phyloP scores from a whole-genome alignment of 352 stramenopile species.

The Globisporangium sylvaticum region DNA sequence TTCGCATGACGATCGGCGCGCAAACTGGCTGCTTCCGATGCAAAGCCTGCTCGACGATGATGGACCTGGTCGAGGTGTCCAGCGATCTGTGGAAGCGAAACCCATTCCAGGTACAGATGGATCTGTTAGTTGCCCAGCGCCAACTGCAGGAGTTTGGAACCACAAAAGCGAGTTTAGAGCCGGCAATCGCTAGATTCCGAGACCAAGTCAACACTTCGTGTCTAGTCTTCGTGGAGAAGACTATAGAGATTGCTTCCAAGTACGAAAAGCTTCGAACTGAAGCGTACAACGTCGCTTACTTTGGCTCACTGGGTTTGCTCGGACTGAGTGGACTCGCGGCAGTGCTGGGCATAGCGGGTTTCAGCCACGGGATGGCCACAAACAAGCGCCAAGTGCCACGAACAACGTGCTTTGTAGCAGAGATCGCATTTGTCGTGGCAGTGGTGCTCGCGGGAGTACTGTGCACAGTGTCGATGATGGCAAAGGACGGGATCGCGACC shows the following conservation, averaged over 20 bases:
- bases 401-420: slow-evolving; percentile 37
- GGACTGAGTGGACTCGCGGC: slow-evolving; percentile 27
- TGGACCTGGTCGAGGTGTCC: slow-evolving; percentile 25
- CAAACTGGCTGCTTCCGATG: slow-evolving; percentile 62
- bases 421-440: slow-evolving; percentile 39
- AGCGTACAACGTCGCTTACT: slow-evolving; percentile 24
- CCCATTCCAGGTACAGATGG: slow-evolving; percentile 51
- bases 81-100: slow-evolving; percentile 37
- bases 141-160: slow-evolving; percentile 40
- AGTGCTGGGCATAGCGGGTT: slow-evolving; percentile 24
- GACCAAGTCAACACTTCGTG: slow-evolving; percentile 29
- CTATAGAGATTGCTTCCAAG: slow-evolving; percentile 12
- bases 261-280: slow-evolving; percentile 30
- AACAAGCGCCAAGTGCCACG: slow-evolving; percentile 36
- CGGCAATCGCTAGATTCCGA: slow-evolving; percentile 28
- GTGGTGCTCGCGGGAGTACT: slow-evolving; percentile 44
- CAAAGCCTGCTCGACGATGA: slow-evolving; percentile 43
- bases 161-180: slow-evolving; percentile 17
- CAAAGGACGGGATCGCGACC: slow-evolving; percentile 41
- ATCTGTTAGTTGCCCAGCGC: slow-evolving; percentile 38
- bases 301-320: slow-evolving; percentile 28
- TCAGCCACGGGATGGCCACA: slow-evolving; percentile 30
- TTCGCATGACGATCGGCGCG: slow-evolving; percentile 53
- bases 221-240: slow-evolving; percentile 13
- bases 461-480: slow-evolving; percentile 44